phyloP scores from a whole-genome alignment of 2,329 filamentous ascomycete genomes.

The Grosmannia huntii region DNA sequence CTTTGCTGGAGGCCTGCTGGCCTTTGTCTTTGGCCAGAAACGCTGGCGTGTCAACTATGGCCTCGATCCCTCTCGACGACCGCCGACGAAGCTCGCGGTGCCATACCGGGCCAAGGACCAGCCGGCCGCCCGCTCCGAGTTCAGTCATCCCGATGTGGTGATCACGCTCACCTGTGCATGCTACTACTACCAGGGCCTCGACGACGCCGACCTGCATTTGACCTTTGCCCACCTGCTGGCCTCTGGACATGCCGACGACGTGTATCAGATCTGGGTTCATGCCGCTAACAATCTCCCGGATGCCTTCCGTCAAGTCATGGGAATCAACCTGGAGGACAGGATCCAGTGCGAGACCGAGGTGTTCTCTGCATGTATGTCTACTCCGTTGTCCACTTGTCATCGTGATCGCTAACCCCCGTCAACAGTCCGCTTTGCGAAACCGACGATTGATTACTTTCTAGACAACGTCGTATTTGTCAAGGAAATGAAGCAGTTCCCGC shows the following conservation, averaged over 20 bases:
- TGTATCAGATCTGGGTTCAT: constrained; percentile 29
- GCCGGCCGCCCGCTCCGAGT: constrained; percentile 43
- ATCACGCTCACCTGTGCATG: constrained; percentile 42
- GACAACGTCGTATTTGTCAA: constrained; percentile 44
- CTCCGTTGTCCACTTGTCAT: too few species aligned
- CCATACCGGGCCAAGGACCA: constrained; percentile 48
- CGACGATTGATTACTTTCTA: constrained; percentile 51
- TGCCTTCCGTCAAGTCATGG: too few species aligned
- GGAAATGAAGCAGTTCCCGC: constrained; percentile 48
- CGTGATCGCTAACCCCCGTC: constrained; percentile 32
- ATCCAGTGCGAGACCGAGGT: too few species aligned
- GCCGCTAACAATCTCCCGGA: too few species aligned
- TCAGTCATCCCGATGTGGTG: constrained; percentile 47
- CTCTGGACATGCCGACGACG: constrained; percentile 35
- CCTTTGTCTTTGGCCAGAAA: constrained; percentile 41
- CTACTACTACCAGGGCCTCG: constrained; percentile 45
- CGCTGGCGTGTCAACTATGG: constrained; percentile 56
- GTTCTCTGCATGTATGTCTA: too few species aligned
- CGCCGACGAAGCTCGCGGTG: constrained; percentile 36
- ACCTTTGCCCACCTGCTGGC: constrained; percentile 33
- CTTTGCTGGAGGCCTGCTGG: constrained; percentile 39
- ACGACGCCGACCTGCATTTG: constrained; percentile 32
- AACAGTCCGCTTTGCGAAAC: constrained; percentile 36
- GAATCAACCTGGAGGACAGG: too few species aligned
- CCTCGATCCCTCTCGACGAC: constrained; percentile 27